Evolutionary conservation across 192 early-diverging fungal species (phyloP), one percentile per base, ranked within the genome.

Genomic region (Backusella circina): DNA sequence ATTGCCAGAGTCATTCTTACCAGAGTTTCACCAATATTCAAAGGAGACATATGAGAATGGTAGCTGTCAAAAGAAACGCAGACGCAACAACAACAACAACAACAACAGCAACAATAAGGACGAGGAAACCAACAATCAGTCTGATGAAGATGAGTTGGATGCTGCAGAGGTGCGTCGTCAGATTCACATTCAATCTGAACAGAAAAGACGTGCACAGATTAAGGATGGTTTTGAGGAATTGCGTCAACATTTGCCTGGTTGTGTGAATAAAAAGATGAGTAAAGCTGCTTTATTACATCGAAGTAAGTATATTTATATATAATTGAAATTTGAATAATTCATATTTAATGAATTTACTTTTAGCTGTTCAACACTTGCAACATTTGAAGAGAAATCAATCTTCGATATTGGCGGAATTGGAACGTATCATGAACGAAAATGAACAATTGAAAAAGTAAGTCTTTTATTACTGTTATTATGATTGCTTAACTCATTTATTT

Each of bases 171-270:
- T 81, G 13, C 80, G 83, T 61, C 83, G 83, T 26, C 83, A 79
- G 75, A 79, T 84, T 50, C 83, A 84, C 61, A 84, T 84, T 69
- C 83, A 84, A 72, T 78, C 76, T 65, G 83, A 84, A 64, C 83
- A 84, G 50, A 84, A 79, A 72, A 74, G 83, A 71, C 83, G 83
- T 65, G 83, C 83, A 28, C 80, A 84, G 75, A 84, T 84, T 12
- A 79, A 79, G 67, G 83, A 84, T 77, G 83, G 83, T 3, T 84
- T 84, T 72, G 77, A 84, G 51, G 77, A 81, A 70, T 70, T 84
- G 21, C 74, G 77, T 6, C 54, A 76, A 38, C 83, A 84, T 61
- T 74, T 84, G 41, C 83, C 83, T 37, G 73, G 75, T 36, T 75
- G 75, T 74, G 38, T 51, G 31, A 79, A 81, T 16, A 79, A 81